phyloP scores from a whole-genome alignment of 1,139 yeast genomes.

The Geotrichum aggregatum region DNA sequence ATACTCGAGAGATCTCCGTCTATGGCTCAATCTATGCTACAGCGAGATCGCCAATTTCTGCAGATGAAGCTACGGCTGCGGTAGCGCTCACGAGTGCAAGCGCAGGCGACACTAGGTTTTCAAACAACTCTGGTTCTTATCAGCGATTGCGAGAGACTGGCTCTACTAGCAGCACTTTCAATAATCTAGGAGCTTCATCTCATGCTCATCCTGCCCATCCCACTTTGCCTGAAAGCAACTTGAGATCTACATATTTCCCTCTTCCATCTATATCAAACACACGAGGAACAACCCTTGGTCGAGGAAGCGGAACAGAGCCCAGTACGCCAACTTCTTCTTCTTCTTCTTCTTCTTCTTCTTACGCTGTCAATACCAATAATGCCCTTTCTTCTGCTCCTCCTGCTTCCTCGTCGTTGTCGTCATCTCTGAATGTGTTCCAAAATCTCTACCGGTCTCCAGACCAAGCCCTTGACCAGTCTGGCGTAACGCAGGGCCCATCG shows the following conservation, averaged over 20 bases:
- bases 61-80: slow-evolving; percentile 10
- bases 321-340: background rate
- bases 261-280: too few species aligned
- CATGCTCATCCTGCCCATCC: background rate
- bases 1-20: background rate
- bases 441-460: slow-evolving; percentile 11
- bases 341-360: background rate
- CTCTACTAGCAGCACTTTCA: too few species aligned
- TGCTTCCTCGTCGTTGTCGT: background rate
- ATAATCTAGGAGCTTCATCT: background rate
- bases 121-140: background rate
- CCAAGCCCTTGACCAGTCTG: slow-evolving; percentile 10
- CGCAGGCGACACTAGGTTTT: background rate
- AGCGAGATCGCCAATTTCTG: slow-evolving; percentile 8
- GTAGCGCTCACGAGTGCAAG: slow-evolving; percentile 1
- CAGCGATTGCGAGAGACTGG: too few species aligned
- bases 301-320: background rate
- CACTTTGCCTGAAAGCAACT: background rate
- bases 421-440: slow-evolving; percentile 16
- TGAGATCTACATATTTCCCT: background rate
- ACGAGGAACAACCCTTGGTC: background rate
- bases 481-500: background rate
- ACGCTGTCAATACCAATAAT: too few species aligned
- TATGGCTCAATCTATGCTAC: slow-evolving; percentile 1
- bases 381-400: background rate